phyloP scores from a whole-genome alignment of 176 grass and related monocot species.

The Zoysia japonica region DNA sequence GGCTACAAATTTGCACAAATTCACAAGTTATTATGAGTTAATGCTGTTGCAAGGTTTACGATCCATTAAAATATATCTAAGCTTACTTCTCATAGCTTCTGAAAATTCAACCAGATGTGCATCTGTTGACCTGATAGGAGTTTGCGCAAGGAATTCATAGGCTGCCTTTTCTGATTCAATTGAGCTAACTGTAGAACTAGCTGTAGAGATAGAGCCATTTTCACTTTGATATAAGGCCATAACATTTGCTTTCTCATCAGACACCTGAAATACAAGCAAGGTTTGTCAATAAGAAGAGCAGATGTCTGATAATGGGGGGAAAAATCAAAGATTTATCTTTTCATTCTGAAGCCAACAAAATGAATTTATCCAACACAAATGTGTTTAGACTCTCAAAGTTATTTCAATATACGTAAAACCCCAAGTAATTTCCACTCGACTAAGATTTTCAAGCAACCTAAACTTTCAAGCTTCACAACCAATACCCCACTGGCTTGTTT shows the following conservation, averaged over 20 bases:
- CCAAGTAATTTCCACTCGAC: background rate
- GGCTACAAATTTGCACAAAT: slow-evolving; percentile 54
- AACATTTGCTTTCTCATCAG: slow-evolving; percentile 45
- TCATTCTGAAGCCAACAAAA: slow-evolving; percentile 3
- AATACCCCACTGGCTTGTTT: background rate
- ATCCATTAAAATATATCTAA: slow-evolving; percentile 7
- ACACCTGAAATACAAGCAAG: slow-evolving; percentile 51
- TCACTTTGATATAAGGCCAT: slow-evolving; percentile 48
- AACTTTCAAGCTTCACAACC: background rate
- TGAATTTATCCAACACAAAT: background rate
- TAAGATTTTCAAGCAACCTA: background rate
- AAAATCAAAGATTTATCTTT: background rate
- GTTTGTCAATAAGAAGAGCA: slow-evolving; percentile 1
- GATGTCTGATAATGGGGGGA: background rate
- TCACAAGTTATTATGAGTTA: slow-evolving; percentile 30
- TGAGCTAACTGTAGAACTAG: slow-evolving; percentile 44
- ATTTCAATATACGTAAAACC: background rate
- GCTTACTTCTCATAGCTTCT: slow-evolving; percentile 93
- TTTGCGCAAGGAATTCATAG: slow-evolving; percentile 69
- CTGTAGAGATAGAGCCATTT: slow-evolving; percentile 48
- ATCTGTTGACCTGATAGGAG: slow-evolving; percentile 87
- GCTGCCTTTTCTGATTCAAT: slow-evolving; percentile 64
- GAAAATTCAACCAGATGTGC: slow-evolving; percentile 96
- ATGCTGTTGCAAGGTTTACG: slow-evolving; percentile 5
- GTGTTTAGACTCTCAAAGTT: background rate